A percentile compares a stretch with the other conserved stretches of the same genome.
Conservation (phyloP, 306 rosid species). For the Carpinus viminea region DNA sequence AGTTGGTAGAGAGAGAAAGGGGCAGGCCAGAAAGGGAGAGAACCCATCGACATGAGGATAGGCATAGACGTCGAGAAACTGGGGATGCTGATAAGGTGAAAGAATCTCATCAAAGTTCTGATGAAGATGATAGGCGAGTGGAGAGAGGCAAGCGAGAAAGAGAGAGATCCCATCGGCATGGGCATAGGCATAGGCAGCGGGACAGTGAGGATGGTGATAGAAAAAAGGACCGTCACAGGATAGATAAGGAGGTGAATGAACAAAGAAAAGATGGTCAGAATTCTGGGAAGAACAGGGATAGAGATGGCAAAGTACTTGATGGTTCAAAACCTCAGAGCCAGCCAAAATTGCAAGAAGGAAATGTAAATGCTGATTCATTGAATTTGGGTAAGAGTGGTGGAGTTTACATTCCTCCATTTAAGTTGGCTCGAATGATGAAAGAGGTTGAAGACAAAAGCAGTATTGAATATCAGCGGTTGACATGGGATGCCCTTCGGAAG, state of each 20-base stretch:
- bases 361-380: conserved; percentile 41
- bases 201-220: conserved; percentile 32
- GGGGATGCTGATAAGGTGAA: conserved; percentile 28
- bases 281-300: conserved; percentile 41
- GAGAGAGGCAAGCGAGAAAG: conserved; percentile 28
- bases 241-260: conserved; percentile 35
- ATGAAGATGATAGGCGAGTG: conserved; percentile 32
- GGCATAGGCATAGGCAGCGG: conserved; percentile 30
- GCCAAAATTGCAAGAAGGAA: conserved; percentile 33
- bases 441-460: conserved; percentile 90
- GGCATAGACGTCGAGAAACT: conserved; percentile 16
- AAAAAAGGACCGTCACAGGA: conserved; percentile 30
- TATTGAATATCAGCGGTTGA: conserved; percentile 75
- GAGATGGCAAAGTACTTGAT: conserved; percentile 32
- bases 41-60: conserved; percentile 19
- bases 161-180: conserved; percentile 23
- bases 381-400: conserved; percentile 89
- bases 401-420: conserved; percentile 90
- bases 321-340: conserved; percentile 38
- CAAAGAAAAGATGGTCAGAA: conserved; percentile 25
- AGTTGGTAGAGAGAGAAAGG: conserved; percentile 30
- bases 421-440: conserved; percentile 92
- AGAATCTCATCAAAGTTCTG: conserved; percentile 26
- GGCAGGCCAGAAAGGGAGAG: conserved; percentile 28
- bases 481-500: conserved; percentile 98